Evolutionary conservation across 441 rosid species (phyloP).

Genomic region (Theobroma grandiflorum): DNA sequence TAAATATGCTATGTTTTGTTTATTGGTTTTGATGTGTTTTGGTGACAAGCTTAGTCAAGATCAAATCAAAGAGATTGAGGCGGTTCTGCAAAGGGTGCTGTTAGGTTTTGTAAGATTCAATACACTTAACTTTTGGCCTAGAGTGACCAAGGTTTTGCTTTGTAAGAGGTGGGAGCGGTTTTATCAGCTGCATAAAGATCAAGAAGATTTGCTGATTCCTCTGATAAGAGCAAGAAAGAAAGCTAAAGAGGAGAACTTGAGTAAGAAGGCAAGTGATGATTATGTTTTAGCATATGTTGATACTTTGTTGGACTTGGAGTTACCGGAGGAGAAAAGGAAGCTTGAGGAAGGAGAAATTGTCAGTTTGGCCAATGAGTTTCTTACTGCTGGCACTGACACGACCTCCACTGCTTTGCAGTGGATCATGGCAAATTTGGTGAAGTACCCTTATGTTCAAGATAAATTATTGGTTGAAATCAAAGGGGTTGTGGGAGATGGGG

Average conservation of each 20-base stretch:
- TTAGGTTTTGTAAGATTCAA: neutral
- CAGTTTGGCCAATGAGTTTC: slow-evolving; percentile 31
- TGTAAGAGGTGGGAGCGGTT: slow-evolving; percentile 42
- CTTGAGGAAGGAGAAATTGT: slow-evolving; percentile 34
- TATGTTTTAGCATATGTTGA: slow-evolving; percentile 29
- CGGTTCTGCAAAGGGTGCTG: slow-evolving; percentile 19
- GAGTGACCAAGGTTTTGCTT: slow-evolving; percentile 37
- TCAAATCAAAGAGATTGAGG: slow-evolving; percentile 39
- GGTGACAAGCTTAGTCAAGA: slow-evolving; percentile 43
- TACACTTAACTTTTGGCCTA: slow-evolving; percentile 46
- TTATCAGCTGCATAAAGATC: slow-evolving; percentile 13
- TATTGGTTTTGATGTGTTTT: slow-evolving; percentile 44
- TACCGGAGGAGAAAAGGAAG: slow-evolving; percentile 34
- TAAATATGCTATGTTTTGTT: slow-evolving; percentile 44
- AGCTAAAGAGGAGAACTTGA: neutral
- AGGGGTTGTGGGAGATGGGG: slow-evolving; percentile 23
- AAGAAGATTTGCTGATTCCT: slow-evolving; percentile 30
- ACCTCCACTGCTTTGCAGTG: slow-evolving; percentile 43
- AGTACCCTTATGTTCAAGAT: slow-evolving; percentile 32
- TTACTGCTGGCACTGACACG: slow-evolving; percentile 33
- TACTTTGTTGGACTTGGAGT: slow-evolving; percentile 32
- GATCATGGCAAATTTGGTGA: slow-evolving; percentile 44
- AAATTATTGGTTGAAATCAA: slow-evolving; percentile 35
- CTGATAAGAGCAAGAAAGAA: slow-evolving; percentile 43
- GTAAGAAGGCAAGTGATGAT: neutral